Evolutionary conservation across 495 filamentous ascomycete genomes (phyloP).

Genomic region (Polyplosphaeria fusca): DNA sequence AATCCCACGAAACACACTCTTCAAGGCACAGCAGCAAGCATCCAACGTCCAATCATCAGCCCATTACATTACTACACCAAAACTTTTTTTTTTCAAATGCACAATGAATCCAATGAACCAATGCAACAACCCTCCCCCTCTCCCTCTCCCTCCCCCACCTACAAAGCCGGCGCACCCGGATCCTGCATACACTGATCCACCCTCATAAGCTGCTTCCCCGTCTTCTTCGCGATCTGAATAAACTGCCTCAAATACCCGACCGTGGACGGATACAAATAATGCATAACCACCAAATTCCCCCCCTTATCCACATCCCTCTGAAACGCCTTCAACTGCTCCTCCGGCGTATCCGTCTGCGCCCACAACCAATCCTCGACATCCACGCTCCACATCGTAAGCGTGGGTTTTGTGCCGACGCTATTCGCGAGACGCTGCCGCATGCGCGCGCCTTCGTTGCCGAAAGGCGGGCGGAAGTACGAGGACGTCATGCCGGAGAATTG

Average conservation of each 20-base stretch:
- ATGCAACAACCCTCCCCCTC: no score
- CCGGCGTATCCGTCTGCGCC: constrained; percentile 61
- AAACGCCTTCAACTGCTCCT: constrained; percentile 74
- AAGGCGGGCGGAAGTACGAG: constrained; percentile 71
- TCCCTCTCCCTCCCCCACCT: no score
- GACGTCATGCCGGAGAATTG: constrained; percentile 39
- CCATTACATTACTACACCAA: no score
- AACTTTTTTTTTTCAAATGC: no score
- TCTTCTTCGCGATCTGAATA: constrained; percentile 64
- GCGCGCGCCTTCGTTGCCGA: constrained; percentile 69
- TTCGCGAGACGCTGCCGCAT: constrained; percentile 58
- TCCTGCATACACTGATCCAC: constrained; percentile 79
- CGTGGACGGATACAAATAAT: constrained; percentile 68
- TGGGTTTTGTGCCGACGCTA: constrained; percentile 51
- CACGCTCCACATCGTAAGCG: constrained; percentile 70
- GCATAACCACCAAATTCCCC: constrained; percentile 73
- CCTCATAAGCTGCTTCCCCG: constrained; percentile 68
- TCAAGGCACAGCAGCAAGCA: no score
- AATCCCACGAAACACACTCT: no score
- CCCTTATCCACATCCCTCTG: constrained; percentile 61
- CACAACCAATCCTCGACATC: constrained; percentile 80
- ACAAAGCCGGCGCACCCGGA: constrained; percentile 56
- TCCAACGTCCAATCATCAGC: no score
- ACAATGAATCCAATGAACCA: no score
- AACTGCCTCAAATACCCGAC: constrained; percentile 66